A percentile compares a stretch with the other conserved stretches of the same genome.
These are phyloP conservation scores for Periconia macrospinosa DNA, from an alignment of 2,329 filamentous ascomycete genomes.

Conservation along the genomic window DNA sequence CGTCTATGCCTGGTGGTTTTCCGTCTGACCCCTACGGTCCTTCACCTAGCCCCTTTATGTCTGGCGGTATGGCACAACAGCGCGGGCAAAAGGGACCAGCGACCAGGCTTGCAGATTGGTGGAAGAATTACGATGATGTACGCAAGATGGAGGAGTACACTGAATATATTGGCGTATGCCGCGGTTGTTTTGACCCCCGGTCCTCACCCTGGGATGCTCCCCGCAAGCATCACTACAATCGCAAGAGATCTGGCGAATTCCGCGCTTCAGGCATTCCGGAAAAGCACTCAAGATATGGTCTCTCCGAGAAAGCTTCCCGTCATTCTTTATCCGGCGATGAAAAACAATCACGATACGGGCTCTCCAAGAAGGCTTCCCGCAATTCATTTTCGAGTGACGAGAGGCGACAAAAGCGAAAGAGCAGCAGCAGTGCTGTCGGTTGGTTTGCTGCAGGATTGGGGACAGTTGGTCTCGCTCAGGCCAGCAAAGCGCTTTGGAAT, in stretches of 20 bases:
- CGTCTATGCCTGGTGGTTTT: conserved; percentile 33
- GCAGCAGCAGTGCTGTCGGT: conserved; percentile 49
- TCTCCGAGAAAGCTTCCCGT: conserved; percentile 34
- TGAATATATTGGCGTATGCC: conserved; percentile 67
- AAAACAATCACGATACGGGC: conserved; percentile 7
- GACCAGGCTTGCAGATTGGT: conserved; percentile 60
- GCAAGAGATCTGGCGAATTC: conserved; percentile 51
- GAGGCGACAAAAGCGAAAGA: conserved; percentile 32
- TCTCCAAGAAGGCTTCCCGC: conserved; percentile 44
- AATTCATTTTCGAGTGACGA: conserved; percentile 39
- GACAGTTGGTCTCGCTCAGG: conserved; percentile 55
- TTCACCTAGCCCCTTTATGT: conserved; percentile 24
- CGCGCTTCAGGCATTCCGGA: conserved; percentile 52
- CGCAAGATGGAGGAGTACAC: conserved; percentile 69
- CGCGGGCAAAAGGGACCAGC: conserved; percentile 61
- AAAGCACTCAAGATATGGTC: conserved; percentile 60
- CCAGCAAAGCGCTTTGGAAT: conserved; percentile 57
- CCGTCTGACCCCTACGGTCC: conserved; percentile 25
- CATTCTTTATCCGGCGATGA: conserved; percentile 40
- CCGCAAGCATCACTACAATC: conserved; percentile 60
- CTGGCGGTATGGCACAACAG: conserved; percentile 47
- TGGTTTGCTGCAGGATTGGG: conserved; percentile 59
- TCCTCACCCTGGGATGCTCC: conserved; percentile 60
- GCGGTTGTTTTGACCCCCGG: conserved; percentile 65
- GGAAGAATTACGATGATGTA: conserved; percentile 66